A percentile compares a stretch with the other conserved stretches of the same genome.
Evolutionary conservation across 2,329 filamentous ascomycete species (phyloP).

Genomic region (Ceratocystis lukuohia): DNA sequence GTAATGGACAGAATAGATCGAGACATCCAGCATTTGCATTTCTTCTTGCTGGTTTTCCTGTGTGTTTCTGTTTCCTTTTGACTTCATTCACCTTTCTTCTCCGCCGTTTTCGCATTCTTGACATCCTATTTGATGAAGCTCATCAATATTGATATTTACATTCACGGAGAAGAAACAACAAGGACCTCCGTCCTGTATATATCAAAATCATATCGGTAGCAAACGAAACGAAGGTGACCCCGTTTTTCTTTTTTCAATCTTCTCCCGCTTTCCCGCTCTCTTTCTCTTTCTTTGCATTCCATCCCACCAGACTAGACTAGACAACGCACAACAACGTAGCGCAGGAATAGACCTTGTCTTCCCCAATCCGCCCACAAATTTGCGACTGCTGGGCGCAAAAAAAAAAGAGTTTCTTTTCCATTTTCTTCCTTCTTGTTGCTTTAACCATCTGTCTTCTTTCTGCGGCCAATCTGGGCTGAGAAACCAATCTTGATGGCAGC

Average conservation of each 20-base stretch:
- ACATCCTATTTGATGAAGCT: too few species aligned
- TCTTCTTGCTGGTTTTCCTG: too few species aligned
- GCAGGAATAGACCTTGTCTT: neutral
- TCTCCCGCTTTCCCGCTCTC: constrained; percentile 6
- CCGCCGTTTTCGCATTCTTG: too few species aligned
- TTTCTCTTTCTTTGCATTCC: constrained; percentile 3
- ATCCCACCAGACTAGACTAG: constrained; percentile 14
- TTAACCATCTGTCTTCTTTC: constrained; percentile 83
- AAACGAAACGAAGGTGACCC: neutral
- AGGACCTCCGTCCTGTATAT: too few species aligned
- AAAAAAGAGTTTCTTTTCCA: constrained; percentile 8
- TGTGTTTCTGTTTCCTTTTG: too few species aligned
- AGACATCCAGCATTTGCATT: too few species aligned
- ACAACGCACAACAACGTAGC: neutral
- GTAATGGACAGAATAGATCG: too few species aligned
- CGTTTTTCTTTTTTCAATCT: constrained; percentile 16
- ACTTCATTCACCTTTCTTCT: too few species aligned
- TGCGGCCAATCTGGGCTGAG: constrained; percentile 97
- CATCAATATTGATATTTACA: too few species aligned
- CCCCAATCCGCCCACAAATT: neutral
- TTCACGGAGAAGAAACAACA: too few species aligned
- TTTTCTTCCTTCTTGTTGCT: constrained; percentile 23
- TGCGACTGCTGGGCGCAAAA: neutral
- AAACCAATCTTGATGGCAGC: constrained; percentile 99
- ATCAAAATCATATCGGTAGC: neutral